Percentiles rank a stretch among this genome's conserved stretches.
phyloP scores from a whole-genome alignment of 2,329 filamentous ascomycete genomes.

The Microascus cirrosus region DNA sequence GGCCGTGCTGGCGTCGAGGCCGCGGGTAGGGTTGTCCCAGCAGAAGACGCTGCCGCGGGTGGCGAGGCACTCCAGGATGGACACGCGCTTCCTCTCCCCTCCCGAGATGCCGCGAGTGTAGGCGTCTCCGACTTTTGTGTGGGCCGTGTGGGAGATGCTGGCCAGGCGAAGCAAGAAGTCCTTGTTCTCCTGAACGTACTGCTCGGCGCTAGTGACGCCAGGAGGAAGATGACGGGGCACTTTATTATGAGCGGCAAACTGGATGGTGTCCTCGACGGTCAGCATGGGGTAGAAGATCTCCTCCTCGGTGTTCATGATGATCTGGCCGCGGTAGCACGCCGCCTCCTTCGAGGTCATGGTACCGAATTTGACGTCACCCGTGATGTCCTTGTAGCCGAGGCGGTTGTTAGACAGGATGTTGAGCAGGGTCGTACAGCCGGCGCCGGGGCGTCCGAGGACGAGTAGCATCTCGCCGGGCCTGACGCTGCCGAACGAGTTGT shows the following conservation, averaged over 20 bases:
- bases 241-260: conserved; percentile 56
- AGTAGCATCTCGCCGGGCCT: conserved; percentile 64
- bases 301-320: conserved; percentile 63
- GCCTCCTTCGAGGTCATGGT: conserved; percentile 33
- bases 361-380: conserved; percentile 48
- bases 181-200: conserved; percentile 35
- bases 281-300: conserved; percentile 54
- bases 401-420: conserved; percentile 58
- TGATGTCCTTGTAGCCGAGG: conserved; percentile 43
- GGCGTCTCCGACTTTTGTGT: conserved; percentile 59
- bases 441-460: conserved; percentile 56
- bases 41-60: conserved; percentile 48
- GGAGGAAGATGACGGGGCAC: conserved; percentile 35
- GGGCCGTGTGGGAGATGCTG: conserved; percentile 45
- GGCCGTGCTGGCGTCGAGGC: conserved; percentile 49
- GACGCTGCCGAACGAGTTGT: conserved; percentile 56
- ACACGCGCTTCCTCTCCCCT: conserved; percentile 59
- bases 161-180: conserved; percentile 47
- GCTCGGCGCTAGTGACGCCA: conserved; percentile 23
- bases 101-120: conserved; percentile 56
- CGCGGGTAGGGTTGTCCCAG: conserved; percentile 58
- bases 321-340: conserved; percentile 42
- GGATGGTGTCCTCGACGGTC: conserved; percentile 59
- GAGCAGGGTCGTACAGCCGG: conserved; percentile 60
- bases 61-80: conserved; percentile 53